Evolutionary conservation across 768 basidiomycete species (phyloP).

Genomic region (Sarcodon sp.): DNA sequence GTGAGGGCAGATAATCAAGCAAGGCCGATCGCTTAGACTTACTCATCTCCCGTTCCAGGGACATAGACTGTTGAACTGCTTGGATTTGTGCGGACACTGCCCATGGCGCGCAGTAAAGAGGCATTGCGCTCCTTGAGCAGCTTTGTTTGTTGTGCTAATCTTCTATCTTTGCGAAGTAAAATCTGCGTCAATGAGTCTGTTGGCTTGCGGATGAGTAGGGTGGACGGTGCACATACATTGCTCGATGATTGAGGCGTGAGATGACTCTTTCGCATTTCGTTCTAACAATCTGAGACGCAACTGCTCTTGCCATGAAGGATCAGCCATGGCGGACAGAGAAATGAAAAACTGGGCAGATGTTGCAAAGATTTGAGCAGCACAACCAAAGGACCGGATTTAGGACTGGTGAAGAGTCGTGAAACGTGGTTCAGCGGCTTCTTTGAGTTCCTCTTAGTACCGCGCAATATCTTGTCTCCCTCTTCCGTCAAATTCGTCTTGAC

Average conservation of each 20-base stretch:
- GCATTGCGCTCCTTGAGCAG: conserved; percentile 88
- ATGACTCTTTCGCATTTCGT: conserved; percentile 71
- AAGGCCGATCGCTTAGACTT: conserved; percentile 15
- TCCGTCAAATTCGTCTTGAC: conserved; percentile 9
- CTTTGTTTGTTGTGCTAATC: conserved; percentile 85
- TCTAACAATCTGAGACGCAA: conserved; percentile 69
- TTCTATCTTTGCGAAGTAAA: conserved; percentile 48
- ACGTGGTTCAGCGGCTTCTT: not conserved
- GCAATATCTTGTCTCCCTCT: conserved; percentile 7
- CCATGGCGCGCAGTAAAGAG: conserved; percentile 75
- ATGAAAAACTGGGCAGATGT: not conserved
- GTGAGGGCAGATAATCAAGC: not conserved
- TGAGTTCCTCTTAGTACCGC: conserved; percentile 6
- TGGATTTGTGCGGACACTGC: conserved; percentile 50
- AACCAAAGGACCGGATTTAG: conserved; percentile 1
- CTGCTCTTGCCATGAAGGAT: conserved; percentile 77
- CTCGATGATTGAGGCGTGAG: conserved; percentile 78
- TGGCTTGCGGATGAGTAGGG: conserved; percentile 6
- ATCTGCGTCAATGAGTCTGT: conserved; percentile 5
- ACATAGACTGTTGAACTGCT: conserved; percentile 51
- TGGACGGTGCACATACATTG: conserved; percentile 55
- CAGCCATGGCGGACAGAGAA: conserved; percentile 42
- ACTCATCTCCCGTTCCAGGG: conserved; percentile 62
- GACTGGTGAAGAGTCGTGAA: not conserved
- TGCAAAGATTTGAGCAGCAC: not conserved